Conservation (phyloP, 306 rosid genomes). For the Cucurbita maxima region DNA sequence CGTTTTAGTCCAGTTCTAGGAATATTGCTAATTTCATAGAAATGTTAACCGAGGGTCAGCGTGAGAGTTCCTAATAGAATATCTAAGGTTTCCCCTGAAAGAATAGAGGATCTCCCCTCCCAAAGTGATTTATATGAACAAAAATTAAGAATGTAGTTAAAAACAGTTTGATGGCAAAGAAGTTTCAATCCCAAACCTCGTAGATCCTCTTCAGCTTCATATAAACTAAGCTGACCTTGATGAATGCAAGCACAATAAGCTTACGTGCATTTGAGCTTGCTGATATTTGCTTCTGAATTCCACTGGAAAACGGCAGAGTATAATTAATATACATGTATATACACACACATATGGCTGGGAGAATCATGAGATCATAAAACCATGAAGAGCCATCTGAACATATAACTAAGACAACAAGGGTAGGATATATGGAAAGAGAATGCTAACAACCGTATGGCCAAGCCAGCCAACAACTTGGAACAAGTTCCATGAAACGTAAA, state of each 20-base stretch:
- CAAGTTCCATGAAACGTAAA: background rate
- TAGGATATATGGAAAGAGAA: background rate
- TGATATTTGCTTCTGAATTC: conserved; percentile 79
- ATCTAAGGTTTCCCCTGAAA: background rate
- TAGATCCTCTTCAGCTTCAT: conserved; percentile 79
- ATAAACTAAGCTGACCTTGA: conserved; percentile 61
- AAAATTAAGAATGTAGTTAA: background rate
- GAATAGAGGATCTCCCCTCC: background rate
- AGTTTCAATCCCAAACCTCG: conserved; percentile 43
- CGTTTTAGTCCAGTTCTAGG: background rate
- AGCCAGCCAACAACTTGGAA: background rate
- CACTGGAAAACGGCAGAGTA: conserved; percentile 29
- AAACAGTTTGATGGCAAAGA: conserved; percentile 1
- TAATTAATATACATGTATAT: background rate
- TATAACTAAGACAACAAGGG: background rate
- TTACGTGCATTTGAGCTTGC: conserved; percentile 47
- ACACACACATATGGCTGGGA: background rate
- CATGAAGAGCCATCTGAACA: background rate
- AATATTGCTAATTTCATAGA: background rate
- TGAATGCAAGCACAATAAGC: conserved; percentile 64
- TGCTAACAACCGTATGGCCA: background rate
- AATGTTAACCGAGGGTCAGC: background rate
- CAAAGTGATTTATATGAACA: background rate
- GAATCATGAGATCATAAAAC: background rate
- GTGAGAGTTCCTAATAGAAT: too few relatives aligned